Evolutionary conservation across 441 rosid genomes (phyloP), one percentile per base, ranked within the genome.

Genomic region (Cnidoscolus chayamansa): DNA sequence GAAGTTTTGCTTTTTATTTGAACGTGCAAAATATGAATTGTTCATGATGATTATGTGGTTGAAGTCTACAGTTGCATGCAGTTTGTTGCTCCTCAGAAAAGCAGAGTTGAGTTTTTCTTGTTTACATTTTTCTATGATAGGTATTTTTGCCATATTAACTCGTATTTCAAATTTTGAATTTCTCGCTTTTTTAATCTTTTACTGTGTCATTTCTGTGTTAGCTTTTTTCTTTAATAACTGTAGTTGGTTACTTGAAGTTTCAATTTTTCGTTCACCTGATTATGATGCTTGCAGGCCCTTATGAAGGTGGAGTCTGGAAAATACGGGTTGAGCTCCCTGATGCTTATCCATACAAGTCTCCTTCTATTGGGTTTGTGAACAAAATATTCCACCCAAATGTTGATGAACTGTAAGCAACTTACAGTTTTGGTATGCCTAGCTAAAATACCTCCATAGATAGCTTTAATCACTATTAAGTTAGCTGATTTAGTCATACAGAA

Each of bases 311-410:
- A 32, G 81, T 90, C 53, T 88, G 95, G 94, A 89, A 84, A 77
- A 81, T 89, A 15, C 88, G 86, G 56, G 94, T 88, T 43, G 90
- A 89, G 82, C 88, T 89, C 79, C 94, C 90, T 11, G 92, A 89
- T 84, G 90, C 92, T 51, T 89, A 89, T 78, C 92, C 94, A 65
- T 88, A 83, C 78, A 89, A 88, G 73, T 89, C 94, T 70, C 94
- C 94, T 78, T 86, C 90, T 63, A 77, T 89, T 69, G 92, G 94
- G 49, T 88, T 89, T 74, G 80, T 85, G 73, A 88, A 89, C 82
- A 89, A 89, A 86, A 89, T 89, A 79, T 89, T 80, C 81, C 90
- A 89, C 71, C 94, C 94, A 65, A 88, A 89, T 83, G 92, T 87
- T 51, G 94, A 89, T 78, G 94, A 89, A 78, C 76, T 86, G 94